Base-by-base conservation (phyloP, 2,329 filamentous ascomycete species). In the Ophiostoma sp. region DNA sequence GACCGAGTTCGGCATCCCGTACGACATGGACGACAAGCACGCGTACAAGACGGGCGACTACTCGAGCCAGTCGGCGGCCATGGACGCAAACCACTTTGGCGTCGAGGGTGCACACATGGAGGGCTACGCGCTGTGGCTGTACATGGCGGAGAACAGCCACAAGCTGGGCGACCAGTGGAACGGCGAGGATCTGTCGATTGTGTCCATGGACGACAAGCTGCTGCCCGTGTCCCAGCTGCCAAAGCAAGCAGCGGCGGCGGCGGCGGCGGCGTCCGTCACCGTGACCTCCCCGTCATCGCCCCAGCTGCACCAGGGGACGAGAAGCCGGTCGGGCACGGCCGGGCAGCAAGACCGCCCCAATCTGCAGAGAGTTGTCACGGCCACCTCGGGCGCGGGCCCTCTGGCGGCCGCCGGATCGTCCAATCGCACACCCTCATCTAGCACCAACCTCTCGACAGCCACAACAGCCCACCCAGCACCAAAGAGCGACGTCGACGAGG, bases 1-100 rank as follows among this genome's bases (percentile, higher is more conserved):
- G 77, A 96, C 92, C 0, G 95, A 99, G 76, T 98, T 98, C 74
- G 95, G 95, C 7, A 97, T 99, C 69, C 95, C 95, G 0, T 99
- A 97, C 76, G 95, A 99, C 76, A 98, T 99, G 96, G 94, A 99
- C 75, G 89, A 97, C 72, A 93, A 97, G 78, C 84, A 95, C 75
- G 95, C 95, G 0, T 99, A 99, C 79, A 91, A 92, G 78, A 97
- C 92, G 5, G 95, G 96, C 7, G 91, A 99, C 77, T 99, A 97
- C 78, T 89, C 90, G 62, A 97, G 92, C 74, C 95, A 99, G 77
- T 91, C 90, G 45, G 87, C 91, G 1, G 95, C 95, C 6, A 89
- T 99, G 81, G 95, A 99, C 78, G 95, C 96, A 67, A 99, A 98
- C 76, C 92, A 97, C 76, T 99, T 89, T 79, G 95, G 90, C 0